Evolutionary conservation across 768 basidiomycete species (phyloP), one percentile per base, ranked within the genome.

Genomic region (Brasilioporus rufonigricans): DNA sequence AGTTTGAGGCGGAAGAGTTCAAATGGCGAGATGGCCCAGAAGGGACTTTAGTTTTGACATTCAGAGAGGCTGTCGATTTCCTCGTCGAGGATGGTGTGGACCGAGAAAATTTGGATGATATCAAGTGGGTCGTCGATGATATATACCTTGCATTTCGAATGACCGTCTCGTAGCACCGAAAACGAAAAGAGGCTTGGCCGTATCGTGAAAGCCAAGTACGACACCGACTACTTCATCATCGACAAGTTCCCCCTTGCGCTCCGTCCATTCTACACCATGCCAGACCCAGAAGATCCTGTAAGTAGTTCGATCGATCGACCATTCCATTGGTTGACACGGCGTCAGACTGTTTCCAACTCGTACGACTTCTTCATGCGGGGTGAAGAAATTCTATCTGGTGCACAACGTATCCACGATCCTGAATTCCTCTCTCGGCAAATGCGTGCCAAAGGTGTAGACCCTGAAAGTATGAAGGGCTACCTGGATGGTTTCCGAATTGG

Each of bases 301-400:
- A 62, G 86, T 74, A 27, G 44, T 38, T 48, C 18, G 57, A 48
- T 35, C 26, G 26, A 41, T 44, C 58, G 32, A 38, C 31, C 40
- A 32, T 31, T 11, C 3, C 18, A 2, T 27, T 18, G 43, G 33
- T 61, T 57, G 21, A 57, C 29, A 50, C 11, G 19, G 33, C 27
- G 29, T 21, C 64, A 95, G 89, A 85, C 84, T 9, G 77, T 97
- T 38, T 98, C 97, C 48, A 98, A 98, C 74, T 98, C 97, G 23
- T 99, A 98, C 73, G 97, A 99, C 75, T 98, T 99, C 76, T 98
- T 99, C 82, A 98, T 99, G 96, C 85, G 97, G 31, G 97, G 97
- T 12, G 94, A 99, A 74, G 97, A 99, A 73, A 98, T 99, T 66
- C 80, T 98, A 38, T 98, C 96, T 4, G 97, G 97, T 16, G 97